Base-by-base conservation (phyloP, 179 eudicot genomes). In the Nepenthes alata region DNA sequence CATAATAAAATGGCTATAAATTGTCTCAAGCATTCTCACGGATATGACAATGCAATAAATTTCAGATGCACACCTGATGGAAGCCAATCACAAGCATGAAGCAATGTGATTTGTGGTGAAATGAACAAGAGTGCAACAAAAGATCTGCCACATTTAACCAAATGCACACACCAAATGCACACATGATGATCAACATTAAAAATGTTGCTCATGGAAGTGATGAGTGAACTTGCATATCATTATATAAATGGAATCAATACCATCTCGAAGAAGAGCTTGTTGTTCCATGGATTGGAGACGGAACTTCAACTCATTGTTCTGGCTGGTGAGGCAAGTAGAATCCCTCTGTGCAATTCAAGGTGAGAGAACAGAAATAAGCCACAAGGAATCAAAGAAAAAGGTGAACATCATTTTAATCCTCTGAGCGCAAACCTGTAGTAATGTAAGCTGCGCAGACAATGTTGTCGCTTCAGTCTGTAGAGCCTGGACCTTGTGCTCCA, bases 261-360 rank as follows among this genome's bases (percentile, higher is more conserved):
- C 96, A 67, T 91, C 98, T 55, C 95, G 87, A 57, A 91, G 89
- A 35, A 84, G 96, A 55, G 96, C 96, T 69, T 91, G 95, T 72
- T 91, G 96, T 63, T 91, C 98, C 98, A 91, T 89, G 49, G 96
- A 89, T 80, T 91, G 96, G 61, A 91, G 74, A 49, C 96, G 96
- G 70, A 91, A 85, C 83, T 89, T 89, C 69, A 91, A 75, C 76
- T 91, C 98, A 50, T 76, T 81, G 79, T 91, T 91, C 62, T 84
- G 93, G 72, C 70, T 91, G 55, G 79, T 80, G 53, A 91, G 83
- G 37, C 95, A 89, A 52, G 86, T 61, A 63, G 96, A 83, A 78
- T 91, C 96, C 74, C 95, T 78, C 97, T 91, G 80, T 12, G 57
- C 12, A n/a, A 64, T 41, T 10, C 2, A 62, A 15, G 57, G 44